phyloP scores from a whole-genome alignment of 116 monocot species.

The Iris pallida region DNA sequence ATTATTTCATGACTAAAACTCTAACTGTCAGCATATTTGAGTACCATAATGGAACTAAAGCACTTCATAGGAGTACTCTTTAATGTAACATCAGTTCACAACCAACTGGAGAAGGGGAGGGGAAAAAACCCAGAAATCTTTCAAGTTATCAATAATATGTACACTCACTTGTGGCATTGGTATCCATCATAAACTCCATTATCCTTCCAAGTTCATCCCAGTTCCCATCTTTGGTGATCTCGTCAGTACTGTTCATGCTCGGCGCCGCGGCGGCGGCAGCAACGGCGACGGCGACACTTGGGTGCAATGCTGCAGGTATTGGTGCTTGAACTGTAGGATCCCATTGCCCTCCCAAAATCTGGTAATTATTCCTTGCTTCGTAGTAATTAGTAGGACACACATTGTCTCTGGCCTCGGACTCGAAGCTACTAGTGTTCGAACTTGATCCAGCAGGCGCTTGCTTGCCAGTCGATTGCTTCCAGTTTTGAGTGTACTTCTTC shows the following conservation, averaged over 20 bases:
- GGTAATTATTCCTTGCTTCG: constrained; percentile 6
- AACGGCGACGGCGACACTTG: not conserved
- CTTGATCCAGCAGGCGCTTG: constrained; percentile 23
- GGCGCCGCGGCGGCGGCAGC: not conserved
- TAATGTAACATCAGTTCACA: too few species aligned
- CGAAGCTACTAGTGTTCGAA: constrained; percentile 44
- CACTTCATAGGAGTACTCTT: too few species aligned
- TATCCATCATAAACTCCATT: constrained; percentile 35
- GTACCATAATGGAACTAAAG: too few species aligned
- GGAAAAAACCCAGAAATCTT: not conserved
- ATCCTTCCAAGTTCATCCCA: constrained; percentile 80
- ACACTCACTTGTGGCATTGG: constrained; percentile 12
- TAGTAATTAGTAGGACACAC: constrained; percentile 1
- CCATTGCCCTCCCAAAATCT: constrained; percentile 21
- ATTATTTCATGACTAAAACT: too few species aligned
- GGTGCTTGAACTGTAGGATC: not conserved
- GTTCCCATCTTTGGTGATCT: constrained; percentile 27
- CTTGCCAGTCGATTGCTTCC: constrained; percentile 11
- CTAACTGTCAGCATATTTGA: too few species aligned
- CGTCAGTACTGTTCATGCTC: constrained; percentile 5
- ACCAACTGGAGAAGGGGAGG: too few species aligned
- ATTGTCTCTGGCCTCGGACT: constrained; percentile 39
- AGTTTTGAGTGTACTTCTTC: constrained; percentile 15
- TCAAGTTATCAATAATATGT: constrained; percentile 11
- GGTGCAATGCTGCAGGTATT: not conserved